Evolutionary conservation across 371 early-diverging fungal genomes (phyloP), one percentile per base, ranked within the genome.

Genomic region (Gilbertella persicaria): DNA sequence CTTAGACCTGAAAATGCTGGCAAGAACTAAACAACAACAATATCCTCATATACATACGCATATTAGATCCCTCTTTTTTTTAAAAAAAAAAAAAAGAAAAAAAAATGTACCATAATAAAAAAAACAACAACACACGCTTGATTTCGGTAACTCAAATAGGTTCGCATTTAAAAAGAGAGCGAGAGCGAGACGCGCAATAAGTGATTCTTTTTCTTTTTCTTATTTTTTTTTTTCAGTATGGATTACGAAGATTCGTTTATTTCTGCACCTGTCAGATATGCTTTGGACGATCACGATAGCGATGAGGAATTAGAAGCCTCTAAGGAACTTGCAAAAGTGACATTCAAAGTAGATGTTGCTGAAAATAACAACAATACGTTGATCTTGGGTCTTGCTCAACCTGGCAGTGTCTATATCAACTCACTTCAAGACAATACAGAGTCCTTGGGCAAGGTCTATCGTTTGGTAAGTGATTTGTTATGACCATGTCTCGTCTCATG

Each of bases 1-100:
- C 81, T 94, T 45, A 78, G 94, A 48, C 94, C 94, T 30, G 94
- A 94, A 79, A 82, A 83, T 67, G 67, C 59, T 55, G 70, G 70
- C 57, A 69, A 75, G 55, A 53, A 58, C 49, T 61, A 58, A 42
- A n/a, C n/a, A n/a, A n/a, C n/a, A n/a, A n/a, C 23, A 13, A 42
- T 42, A 16, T 42, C 42, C 14, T 41, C 19, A 10, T 9, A 42
- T 42, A 7, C 42, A 13, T 23, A n/a, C n/a, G n/a, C n/a, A n/a
- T n/a, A n/a, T n/a, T n/a, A n/a, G n/a, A n/a, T 21, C 42, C 19
- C 24, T 46, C 17, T 33, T 46, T 33, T 10, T 10, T 44, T 44
- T 4, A 14, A 12, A 6, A 25, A n/a, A n/a, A n/a, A n/a, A n/a
- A n/a, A n/a, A n/a, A n/a, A n/a, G n/a, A n/a, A n/a, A n/a, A n/a